Base-by-base conservation (phyloP, 345 rosid species). In the Bretschneidera sinensis region DNA sequence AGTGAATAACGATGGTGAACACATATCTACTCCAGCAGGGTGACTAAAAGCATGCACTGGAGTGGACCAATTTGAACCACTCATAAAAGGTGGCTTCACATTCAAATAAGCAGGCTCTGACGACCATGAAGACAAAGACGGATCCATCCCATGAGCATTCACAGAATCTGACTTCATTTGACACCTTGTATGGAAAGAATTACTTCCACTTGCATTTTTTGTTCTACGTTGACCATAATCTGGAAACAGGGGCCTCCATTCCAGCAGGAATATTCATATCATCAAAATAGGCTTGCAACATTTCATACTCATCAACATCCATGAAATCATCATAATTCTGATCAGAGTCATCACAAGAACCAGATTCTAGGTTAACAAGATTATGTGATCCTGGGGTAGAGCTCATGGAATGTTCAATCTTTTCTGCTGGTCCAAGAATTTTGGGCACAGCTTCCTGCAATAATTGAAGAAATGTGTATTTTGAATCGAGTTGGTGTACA, bases 211-310 rank as follows among this genome's bases (percentile, higher is more conserved):
- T 51, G 43, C 58, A 24, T 63, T 31, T 9, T 67, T 67, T 51
- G 59, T 21, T 56, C 68, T 61, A 52, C 71, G 43, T 17, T 65
- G 62, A 55, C 65, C 16, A 43, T 77, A 72, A 71, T 68, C 66
- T 1, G 79, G 57, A 61, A 85, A 76, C 84, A 82, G 80, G 45
- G 95, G 91, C 85, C 78, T 92, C 98, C 71, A 92, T 95, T 35
- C 83, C 92, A 67, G 96, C 60, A 59, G 96, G 94, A 51, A 87
- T 50, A 74, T 85, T 80, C 63, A 76, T 78, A 47, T 61, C 59
- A 75, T 92, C 94, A 24, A 87, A 85, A 68, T 82, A 80, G 21
- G 81, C 81, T 83, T 89, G 96, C 63, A 87, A 76, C 59, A 56
- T 43, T 58, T 69, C 77, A 65, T 77, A 85, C 1, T 74, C 69